Conservation (phyloP, 2,329 filamentous ascomycete species). For the Lachnellula suecica region DNA sequence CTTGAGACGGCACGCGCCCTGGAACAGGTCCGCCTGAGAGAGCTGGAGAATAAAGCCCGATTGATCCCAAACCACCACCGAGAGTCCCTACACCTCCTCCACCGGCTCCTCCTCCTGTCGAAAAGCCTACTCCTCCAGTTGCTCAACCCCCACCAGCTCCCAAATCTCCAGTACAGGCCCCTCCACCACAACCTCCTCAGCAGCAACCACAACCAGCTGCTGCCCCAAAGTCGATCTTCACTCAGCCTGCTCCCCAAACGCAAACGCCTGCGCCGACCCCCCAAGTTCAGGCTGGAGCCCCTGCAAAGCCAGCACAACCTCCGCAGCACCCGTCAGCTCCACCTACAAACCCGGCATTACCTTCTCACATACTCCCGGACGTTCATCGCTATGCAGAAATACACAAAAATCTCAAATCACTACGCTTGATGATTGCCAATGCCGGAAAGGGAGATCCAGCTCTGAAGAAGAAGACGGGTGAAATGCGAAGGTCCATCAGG, state of each 20-base stretch:
- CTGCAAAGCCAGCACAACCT: slow-evolving; percentile 2
- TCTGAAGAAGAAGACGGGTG: slow-evolving; percentile 66
- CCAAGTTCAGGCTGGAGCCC: slow-evolving; percentile 1
- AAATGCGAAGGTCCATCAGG: slow-evolving; percentile 69
- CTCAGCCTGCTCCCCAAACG: not conserved
- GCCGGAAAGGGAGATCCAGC: slow-evolving; percentile 54
- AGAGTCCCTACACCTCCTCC: slow-evolving; percentile 21
- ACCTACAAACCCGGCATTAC: not conserved
- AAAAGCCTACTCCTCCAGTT: not conserved
- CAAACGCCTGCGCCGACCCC: not conserved
- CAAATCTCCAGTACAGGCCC: not conserved
- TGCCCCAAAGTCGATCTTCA: no score
- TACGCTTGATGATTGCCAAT: slow-evolving; percentile 52
- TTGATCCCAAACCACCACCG: slow-evolving; percentile 26
- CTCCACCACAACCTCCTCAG: not conserved
- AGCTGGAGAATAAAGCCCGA: slow-evolving; percentile 38
- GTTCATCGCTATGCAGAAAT: slow-evolving; percentile 51
- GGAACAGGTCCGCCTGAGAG: slow-evolving; percentile 48
- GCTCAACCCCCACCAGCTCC: slow-evolving; percentile 1
- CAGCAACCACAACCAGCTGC: not conserved
- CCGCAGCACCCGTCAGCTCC: not conserved
- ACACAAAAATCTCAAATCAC: slow-evolving; percentile 65
- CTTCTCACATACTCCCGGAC: slow-evolving; percentile 31
- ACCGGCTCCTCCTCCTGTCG: slow-evolving; percentile 1
- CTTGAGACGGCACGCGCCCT: slow-evolving; percentile 46